Base-by-base conservation (phyloP, 192 early-diverging fungal species). In the Mortierella hygrophila region DNA sequence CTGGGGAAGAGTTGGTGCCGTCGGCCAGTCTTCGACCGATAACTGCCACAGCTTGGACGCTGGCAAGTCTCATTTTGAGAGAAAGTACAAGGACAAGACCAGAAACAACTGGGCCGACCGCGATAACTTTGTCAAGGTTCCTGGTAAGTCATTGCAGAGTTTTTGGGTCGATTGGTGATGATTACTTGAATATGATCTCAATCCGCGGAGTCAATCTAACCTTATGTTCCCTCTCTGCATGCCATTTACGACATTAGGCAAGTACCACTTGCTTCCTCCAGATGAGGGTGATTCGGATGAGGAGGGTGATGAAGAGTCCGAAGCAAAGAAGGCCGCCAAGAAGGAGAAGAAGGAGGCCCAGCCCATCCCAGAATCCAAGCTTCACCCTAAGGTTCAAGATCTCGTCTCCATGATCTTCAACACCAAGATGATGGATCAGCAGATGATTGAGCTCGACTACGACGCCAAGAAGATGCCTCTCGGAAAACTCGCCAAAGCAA, bases 401-500 rank as follows among this genome's bases (percentile, higher is more conserved):
- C 84, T 94, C 4, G 89, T 97, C 55, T 88, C 90, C 60, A 77
- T 97, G 44, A 93, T 97, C 60, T 96, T 95, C 87, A 91, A 97
- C 78, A 79, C 91, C 21, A 89, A 72, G 88, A 96, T 89, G 91
- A 92, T 63, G 76, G 89, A 75, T 65, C 88, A 55, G 68, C 88
- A 76, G 65, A 95, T 92, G 93, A 90, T 89, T 23, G 88, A 93
- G 70, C 91, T 97, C 65, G 95, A 94, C 57, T 95, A 95, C 77
- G 92, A 95, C 78, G 91, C 93, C 44, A 90, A 93, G 41, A 95
- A 94, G 82, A 90, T 96, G 89, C 96, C 95, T 8, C 85, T 96
- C 8, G 96, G 96, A 42, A 94, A 96, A 76, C 88, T 97, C 8
- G 93, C 92, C 42, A 93, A 95, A 75, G 77, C 74, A 0, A 91